Conservation (phyloP, 2,329 filamentous ascomycete species). For the Pseudogymnoascus sp. region DNA sequence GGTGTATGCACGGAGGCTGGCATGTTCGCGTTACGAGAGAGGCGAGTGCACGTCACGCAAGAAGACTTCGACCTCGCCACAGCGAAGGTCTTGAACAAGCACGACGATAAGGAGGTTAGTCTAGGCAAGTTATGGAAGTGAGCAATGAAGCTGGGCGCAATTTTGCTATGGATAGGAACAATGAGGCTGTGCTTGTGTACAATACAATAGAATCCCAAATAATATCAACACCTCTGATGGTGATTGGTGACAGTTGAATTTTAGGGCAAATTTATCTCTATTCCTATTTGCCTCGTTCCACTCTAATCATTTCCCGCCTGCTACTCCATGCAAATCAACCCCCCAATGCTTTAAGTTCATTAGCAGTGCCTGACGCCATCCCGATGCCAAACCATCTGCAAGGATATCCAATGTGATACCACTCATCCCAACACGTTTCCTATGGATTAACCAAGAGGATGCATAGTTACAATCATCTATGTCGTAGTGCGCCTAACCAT, state of each 20-base stretch:
- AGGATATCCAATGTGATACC: constrained; percentile 6
- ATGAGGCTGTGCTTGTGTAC: constrained; percentile 8
- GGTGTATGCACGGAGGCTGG: constrained; percentile 97
- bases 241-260: not conserved
- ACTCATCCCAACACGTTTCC: constrained; percentile 1
- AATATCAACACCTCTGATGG: not conserved
- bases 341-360: not conserved
- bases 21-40: constrained; percentile 93
- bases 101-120: constrained; percentile 94
- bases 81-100: constrained; percentile 98
- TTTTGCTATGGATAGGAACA: constrained; percentile 2
- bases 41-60: constrained; percentile 95
- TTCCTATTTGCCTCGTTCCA: not conserved
- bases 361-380: not conserved
- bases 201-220: constrained; percentile 7
- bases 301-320: not conserved
- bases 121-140: constrained; percentile 82
- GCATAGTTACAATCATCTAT: constrained; percentile 6
- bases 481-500: not conserved
- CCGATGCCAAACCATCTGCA: not conserved
- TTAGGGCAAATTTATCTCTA: not conserved
- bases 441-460: not conserved
- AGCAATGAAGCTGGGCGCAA: constrained; percentile 6
- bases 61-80: constrained; percentile 98
- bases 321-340: constrained; percentile 4